Evolutionary conservation across 441 rosid species (phyloP).

Genomic region (Isatis lusitanica): DNA sequence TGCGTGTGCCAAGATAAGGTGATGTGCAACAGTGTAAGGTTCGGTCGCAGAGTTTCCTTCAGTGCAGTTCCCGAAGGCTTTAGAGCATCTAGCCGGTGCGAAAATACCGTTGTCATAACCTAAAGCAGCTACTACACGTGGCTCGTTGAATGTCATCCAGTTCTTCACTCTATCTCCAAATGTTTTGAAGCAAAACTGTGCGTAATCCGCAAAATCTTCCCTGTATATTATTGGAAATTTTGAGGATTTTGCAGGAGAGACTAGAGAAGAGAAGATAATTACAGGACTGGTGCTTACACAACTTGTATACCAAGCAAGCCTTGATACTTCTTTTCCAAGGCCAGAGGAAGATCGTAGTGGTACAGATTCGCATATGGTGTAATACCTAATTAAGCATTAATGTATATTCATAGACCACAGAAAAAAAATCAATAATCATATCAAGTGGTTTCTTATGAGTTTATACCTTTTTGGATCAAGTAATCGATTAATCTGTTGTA

Average conservation of each 20-base stretch:
- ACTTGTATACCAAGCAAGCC: slow-evolving; percentile 69
- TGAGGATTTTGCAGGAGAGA: background rate
- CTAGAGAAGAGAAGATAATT: background rate
- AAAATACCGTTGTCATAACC: slow-evolving; percentile 82
- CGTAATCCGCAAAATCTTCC: slow-evolving; percentile 83
- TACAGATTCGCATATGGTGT: slow-evolving; percentile 86
- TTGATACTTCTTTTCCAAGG: slow-evolving; percentile 71
- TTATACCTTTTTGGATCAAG: slow-evolving; percentile 61
- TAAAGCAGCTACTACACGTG: slow-evolving; percentile 85
- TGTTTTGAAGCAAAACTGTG: slow-evolving; percentile 84
- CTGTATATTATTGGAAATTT: slow-evolving; percentile 38
- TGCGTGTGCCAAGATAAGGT: slow-evolving; percentile 79
- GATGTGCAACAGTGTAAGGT: slow-evolving; percentile 81
- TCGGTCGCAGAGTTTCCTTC: slow-evolving; percentile 81
- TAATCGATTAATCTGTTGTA: slow-evolving; percentile 80
- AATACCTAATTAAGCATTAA: slow-evolving; percentile 59
- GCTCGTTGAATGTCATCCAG: slow-evolving; percentile 96
- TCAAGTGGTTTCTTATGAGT: background rate
- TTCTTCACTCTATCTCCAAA: slow-evolving; percentile 92
- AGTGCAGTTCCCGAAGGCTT: slow-evolving; percentile 76
- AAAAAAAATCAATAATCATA: background rate
- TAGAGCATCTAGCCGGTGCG: slow-evolving; percentile 89
- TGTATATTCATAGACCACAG: background rate
- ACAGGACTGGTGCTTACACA: slow-evolving; percentile 52
- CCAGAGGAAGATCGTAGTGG: slow-evolving; percentile 83